These are phyloP conservation scores for Schwanniomyces pseudopolymorphus DNA, from an alignment of 805 yeast species.

Conservation along the genomic window DNA sequence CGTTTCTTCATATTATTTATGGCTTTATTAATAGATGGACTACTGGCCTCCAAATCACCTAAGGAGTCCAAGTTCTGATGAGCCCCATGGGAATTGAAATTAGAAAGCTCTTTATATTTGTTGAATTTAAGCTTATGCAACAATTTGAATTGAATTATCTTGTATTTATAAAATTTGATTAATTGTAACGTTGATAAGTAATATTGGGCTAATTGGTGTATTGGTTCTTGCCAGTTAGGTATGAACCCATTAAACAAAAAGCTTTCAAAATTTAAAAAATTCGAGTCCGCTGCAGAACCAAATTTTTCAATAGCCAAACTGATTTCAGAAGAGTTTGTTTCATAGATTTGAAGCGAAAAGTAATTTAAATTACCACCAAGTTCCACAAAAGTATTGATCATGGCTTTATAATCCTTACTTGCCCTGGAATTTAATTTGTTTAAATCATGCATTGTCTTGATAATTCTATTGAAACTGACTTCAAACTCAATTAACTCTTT, in stretches of 20 bases:
- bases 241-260: conserved; percentile 36
- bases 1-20: conserved; percentile 23
- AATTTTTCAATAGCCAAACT: conserved; percentile 45
- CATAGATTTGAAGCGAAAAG: conserved; percentile 47
- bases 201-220: conserved; percentile 48
- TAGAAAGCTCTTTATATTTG: conserved; percentile 37
- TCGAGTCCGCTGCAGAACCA: conserved; percentile 53
- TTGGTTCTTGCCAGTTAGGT: conserved; percentile 50
- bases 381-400: conserved; percentile 44
- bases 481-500: conserved; percentile 32
- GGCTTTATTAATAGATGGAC: conserved; percentile 39
- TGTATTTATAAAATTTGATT: conserved; percentile 49
- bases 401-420: conserved; percentile 37
- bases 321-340: conserved; percentile 20
- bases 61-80: conserved; percentile 24
- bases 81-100: conserved; percentile 19
- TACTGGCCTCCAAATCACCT: conserved; percentile 31
- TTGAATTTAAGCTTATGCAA: conserved; percentile 38
- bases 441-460: conserved; percentile 32
- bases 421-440: conserved; percentile 38
- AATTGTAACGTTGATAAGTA: conserved; percentile 43
- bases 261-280: conserved; percentile 49
- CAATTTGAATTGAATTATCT: conserved; percentile 49
- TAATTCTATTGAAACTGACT: conserved; percentile 29
- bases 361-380: conserved; percentile 59